phyloP scores from a whole-genome alignment of 306 rosid species.

The Acacia confusa region DNA sequence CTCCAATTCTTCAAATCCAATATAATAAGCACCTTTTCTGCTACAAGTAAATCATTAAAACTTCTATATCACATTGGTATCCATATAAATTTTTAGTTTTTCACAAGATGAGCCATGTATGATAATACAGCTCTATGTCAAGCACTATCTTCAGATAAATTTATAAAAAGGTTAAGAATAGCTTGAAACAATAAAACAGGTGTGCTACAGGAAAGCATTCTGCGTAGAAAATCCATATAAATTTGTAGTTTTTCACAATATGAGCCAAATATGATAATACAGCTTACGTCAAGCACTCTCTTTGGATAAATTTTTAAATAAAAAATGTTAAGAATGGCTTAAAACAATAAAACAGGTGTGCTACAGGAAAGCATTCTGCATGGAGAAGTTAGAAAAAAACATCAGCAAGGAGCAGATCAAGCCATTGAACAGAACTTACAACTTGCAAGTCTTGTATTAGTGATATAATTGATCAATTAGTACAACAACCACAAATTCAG shows the following conservation, averaged over 20 bases:
- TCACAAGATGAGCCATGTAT: not conserved
- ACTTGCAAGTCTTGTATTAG: slow-evolving; percentile 6
- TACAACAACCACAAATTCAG: slow-evolving; percentile 28
- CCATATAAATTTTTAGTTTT: not conserved
- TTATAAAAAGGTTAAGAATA: slow-evolving; percentile 12
- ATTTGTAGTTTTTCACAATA: not conserved
- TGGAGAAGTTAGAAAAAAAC: slow-evolving; percentile 4
- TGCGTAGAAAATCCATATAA: slow-evolving; percentile 3
- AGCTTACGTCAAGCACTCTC: not conserved
- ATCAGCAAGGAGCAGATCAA: slow-evolving; percentile 22
- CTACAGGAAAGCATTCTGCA: slow-evolving; percentile 23
- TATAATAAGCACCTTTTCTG: not conserved
- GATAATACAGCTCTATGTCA: slow-evolving; percentile 10
- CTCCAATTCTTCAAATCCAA: not conserved
- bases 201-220: slow-evolving; percentile 23
- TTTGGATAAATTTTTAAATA: slow-evolving; percentile 1
- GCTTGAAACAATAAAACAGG: slow-evolving; percentile 3
- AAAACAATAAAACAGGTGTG: slow-evolving; percentile 2
- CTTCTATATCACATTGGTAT: not conserved
- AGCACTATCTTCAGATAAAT: not conserved
- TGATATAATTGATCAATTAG: slow-evolving; percentile 16
- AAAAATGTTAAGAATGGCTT: slow-evolving; percentile 8
- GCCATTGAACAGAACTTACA: slow-evolving; percentile 27
- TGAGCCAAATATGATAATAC: not conserved
- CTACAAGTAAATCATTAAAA: slow-evolving; percentile 3